Conservation (phyloP, 306 rosid species). For the Carpinus fangiana region DNA sequence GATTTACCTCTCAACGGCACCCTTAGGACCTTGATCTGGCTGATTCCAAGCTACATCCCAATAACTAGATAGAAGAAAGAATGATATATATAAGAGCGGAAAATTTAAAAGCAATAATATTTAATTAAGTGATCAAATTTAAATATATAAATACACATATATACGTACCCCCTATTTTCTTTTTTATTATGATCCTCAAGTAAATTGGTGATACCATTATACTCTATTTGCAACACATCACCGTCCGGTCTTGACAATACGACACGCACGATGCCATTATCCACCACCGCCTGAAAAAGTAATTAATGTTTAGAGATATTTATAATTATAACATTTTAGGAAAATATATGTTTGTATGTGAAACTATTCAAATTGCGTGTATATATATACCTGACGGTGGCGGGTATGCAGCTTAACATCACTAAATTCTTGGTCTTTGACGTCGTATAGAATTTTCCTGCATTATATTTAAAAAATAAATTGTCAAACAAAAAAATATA, state of each 20-base stretch:
- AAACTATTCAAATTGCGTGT: too few species aligned
- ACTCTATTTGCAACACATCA: constrained; percentile 46
- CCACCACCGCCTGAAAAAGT: constrained; percentile 53
- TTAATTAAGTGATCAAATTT: background rate
- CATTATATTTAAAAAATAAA: too few species aligned
- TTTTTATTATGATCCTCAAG: constrained; percentile 31
- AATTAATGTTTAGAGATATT: background rate
- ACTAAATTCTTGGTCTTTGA: background rate
- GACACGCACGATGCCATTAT: constrained; percentile 58
- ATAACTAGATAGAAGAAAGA: constrained; percentile 41
- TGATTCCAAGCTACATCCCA: constrained; percentile 64
- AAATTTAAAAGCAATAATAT: too few species aligned
- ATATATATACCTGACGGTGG: background rate
- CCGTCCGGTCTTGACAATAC: constrained; percentile 59
- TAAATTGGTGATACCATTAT: constrained; percentile 46
- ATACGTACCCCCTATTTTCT: constrained; percentile 57
- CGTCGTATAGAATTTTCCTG: background rate
- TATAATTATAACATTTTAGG: too few species aligned
- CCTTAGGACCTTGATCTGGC: background rate
- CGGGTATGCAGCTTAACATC: background rate
- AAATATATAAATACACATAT: too few species aligned
- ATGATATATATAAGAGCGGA: too few species aligned
- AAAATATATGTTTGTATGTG: too few species aligned
- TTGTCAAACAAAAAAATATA: too few species aligned
- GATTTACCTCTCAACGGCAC: constrained; percentile 39